phyloP scores from a whole-genome alignment of 2,329 filamentous ascomycete genomes.

The Tothia fuscella region DNA sequence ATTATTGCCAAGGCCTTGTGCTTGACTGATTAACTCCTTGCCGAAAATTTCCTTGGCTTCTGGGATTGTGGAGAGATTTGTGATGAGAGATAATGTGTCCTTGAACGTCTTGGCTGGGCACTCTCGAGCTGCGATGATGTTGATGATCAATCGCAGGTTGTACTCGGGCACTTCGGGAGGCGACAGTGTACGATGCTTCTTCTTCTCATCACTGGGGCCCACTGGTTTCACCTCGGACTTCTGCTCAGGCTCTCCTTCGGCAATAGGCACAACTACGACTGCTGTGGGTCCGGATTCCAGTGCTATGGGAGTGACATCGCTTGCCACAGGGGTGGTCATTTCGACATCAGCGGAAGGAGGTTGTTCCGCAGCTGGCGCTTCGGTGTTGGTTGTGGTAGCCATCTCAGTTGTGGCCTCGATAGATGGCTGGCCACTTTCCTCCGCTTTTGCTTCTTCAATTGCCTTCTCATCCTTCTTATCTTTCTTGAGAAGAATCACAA shows the following conservation, averaged over 20 bases:
- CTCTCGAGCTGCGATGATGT: slow-evolving; percentile 89
- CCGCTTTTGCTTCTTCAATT: slow-evolving; percentile 18
- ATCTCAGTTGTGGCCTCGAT: slow-evolving; percentile 1
- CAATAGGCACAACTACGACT: slow-evolving; percentile 24
- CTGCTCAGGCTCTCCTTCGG: slow-evolving; percentile 15
- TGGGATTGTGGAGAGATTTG: slow-evolving; percentile 87
- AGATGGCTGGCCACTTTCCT: slow-evolving; percentile 15
- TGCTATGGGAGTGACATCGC: not conserved
- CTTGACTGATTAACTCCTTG: slow-evolving; percentile 81
- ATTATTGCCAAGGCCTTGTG: slow-evolving; percentile 69
- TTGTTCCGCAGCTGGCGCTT: slow-evolving; percentile 6
- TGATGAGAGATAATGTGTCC: slow-evolving; percentile 96
- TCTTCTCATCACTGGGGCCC: slow-evolving; percentile 37
- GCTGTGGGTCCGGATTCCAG: slow-evolving; percentile 13
- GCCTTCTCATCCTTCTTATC: slow-evolving; percentile 48
- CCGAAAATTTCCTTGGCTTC: slow-evolving; percentile 84
- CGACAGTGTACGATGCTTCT: slow-evolving; percentile 47
- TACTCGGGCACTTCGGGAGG: slow-evolving; percentile 78
- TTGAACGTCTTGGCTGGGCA: slow-evolving; percentile 97
- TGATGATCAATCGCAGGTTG: slow-evolving; percentile 88
- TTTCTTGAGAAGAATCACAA: slow-evolving; percentile 70
- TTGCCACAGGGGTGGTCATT: slow-evolving; percentile 12
- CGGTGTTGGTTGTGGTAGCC: slow-evolving; percentile 12
- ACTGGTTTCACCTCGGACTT: slow-evolving; percentile 16
- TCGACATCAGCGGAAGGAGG: slow-evolving; percentile 15